These are phyloP conservation scores for Neurospora intermedia DNA, from an alignment of 495 filamentous ascomycete species.

Conservation along the genomic window DNA sequence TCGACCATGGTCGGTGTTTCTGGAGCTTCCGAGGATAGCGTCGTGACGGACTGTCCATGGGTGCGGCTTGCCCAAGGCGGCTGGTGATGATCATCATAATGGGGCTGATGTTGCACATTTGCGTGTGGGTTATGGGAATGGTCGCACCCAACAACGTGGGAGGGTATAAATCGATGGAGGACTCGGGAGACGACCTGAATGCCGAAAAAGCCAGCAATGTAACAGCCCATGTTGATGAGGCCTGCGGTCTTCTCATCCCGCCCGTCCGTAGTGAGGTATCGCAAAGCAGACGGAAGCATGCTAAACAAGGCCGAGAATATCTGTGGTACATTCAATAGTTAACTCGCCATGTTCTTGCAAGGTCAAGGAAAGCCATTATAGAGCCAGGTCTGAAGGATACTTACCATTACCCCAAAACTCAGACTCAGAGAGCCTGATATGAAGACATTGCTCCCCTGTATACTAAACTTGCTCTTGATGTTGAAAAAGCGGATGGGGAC, in stretches of 20 bases:
- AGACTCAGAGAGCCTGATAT: slow-evolving; percentile 80
- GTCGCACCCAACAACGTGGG: slow-evolving; percentile 89
- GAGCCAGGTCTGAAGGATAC: slow-evolving; percentile 10
- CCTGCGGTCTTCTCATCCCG: slow-evolving; percentile 55
- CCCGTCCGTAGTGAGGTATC: slow-evolving; percentile 59
- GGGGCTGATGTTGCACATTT: slow-evolving; percentile 21
- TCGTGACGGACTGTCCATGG: slow-evolving; percentile 15
- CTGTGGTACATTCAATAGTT: slow-evolving; percentile 32
- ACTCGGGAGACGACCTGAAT: slow-evolving; percentile 73
- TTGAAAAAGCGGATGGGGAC: slow-evolving; percentile 59
- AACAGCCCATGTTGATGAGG: slow-evolving; percentile 64
- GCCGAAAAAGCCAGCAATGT: slow-evolving; percentile 70
- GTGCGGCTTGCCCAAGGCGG: slow-evolving; percentile 8
- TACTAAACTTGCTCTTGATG: slow-evolving; percentile 64
- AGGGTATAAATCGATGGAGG: slow-evolving; percentile 75
- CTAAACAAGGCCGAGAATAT: slow-evolving; percentile 88
- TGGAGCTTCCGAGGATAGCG: slow-evolving; percentile 12
- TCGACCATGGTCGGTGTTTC: slow-evolving; percentile 13
- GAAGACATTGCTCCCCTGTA: slow-evolving; percentile 81
- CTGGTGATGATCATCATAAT: slow-evolving; percentile 16
- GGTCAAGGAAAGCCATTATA: not conserved
- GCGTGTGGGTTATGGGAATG: slow-evolving; percentile 58
- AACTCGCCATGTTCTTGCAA: slow-evolving; percentile 8
- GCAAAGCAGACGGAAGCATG: slow-evolving; percentile 79
- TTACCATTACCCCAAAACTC: slow-evolving; percentile 96